Conservation (phyloP, 495 filamentous ascomycete genomes). For the Cudoniella acicularis region DNA sequence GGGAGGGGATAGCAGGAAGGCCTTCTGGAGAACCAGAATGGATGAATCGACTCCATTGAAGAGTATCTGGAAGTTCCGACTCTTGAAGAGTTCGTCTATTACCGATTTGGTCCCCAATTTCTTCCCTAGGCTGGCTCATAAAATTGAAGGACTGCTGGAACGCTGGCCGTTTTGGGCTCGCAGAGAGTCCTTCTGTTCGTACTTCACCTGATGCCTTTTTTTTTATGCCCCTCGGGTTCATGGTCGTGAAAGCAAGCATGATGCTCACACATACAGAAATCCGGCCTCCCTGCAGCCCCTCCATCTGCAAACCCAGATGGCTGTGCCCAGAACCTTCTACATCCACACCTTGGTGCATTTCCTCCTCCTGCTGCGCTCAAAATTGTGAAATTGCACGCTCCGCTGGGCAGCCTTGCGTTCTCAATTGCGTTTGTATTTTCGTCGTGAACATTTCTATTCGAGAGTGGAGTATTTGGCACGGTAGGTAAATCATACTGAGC, state of each 20-base stretch:
- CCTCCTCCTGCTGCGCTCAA: conserved; percentile 33
- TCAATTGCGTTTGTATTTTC: conserved; percentile 23
- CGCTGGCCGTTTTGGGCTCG: background rate
- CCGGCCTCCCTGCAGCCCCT: conserved; percentile 27
- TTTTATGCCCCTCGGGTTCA: conserved; percentile 28
- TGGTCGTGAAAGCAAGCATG: conserved; percentile 68
- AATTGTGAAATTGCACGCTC: conserved; percentile 62
- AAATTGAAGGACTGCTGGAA: conserved; percentile 10
- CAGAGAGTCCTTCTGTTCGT: conserved; percentile 7
- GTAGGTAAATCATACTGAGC: conserved; percentile 38
- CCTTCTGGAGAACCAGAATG: conserved; percentile 33
- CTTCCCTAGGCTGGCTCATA: conserved; percentile 5
- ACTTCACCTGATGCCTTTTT: background rate
- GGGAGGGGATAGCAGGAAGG: conserved; percentile 47
- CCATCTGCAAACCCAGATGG: conserved; percentile 20
- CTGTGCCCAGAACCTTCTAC: conserved; percentile 61
- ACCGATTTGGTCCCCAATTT: conserved; percentile 10
- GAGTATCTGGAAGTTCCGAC: conserved; percentile 39
- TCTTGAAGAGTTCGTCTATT: conserved; percentile 6
- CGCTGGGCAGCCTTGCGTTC: conserved; percentile 41
- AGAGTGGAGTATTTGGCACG: conserved; percentile 39
- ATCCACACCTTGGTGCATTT: conserved; percentile 54
- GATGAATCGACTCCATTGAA: conserved; percentile 41
- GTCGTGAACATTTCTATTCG: conserved; percentile 46
- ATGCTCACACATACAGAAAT: conserved; percentile 65